A percentile compares a stretch with the other conserved stretches of the same genome.
Evolutionary conservation across 345 rosid species (phyloP).

Genomic region (Lagerstroemia speciosa): DNA sequence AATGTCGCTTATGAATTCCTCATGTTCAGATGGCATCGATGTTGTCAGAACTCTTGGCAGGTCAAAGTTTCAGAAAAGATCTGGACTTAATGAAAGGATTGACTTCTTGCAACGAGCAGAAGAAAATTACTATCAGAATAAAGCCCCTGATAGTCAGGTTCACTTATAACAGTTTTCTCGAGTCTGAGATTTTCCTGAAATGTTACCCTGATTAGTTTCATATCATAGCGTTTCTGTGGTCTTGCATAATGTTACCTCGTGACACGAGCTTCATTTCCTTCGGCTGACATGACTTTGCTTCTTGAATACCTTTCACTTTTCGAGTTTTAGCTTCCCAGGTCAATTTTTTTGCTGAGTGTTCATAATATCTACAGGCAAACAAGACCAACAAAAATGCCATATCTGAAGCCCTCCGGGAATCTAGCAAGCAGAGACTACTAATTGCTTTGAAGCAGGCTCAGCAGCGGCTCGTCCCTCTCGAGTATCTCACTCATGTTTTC

Average conservation of each 20-base stretch:
- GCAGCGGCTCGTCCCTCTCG: conserved; percentile 37
- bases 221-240: not conserved
- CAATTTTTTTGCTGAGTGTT: not conserved
- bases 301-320: too few relatives aligned
- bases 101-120: conserved; percentile 65
- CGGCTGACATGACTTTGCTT: too few relatives aligned
- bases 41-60: conserved; percentile 30
- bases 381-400: conserved; percentile 56
- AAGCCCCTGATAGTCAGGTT: conserved; percentile 48
- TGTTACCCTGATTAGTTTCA: not conserved
- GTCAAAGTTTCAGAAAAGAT: conserved; percentile 38
- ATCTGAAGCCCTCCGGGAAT: conserved; percentile 52
- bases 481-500: conserved; percentile 14
- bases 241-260: not conserved
- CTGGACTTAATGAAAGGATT: conserved; percentile 51
- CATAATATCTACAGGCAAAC: conserved; percentile 28
- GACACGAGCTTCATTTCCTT: not conserved
- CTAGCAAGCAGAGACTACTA: conserved; percentile 60
- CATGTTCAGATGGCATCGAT: conserved; percentile 38
- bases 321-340: not conserved
- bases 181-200: not conserved
- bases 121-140: conserved; percentile 47
- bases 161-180: not conserved
- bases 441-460: conserved; percentile 48
- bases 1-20: not conserved